These are phyloP conservation scores for Pichia kluyveri DNA, from an alignment of 805 yeast genomes.

Conservation along the genomic window DNA sequence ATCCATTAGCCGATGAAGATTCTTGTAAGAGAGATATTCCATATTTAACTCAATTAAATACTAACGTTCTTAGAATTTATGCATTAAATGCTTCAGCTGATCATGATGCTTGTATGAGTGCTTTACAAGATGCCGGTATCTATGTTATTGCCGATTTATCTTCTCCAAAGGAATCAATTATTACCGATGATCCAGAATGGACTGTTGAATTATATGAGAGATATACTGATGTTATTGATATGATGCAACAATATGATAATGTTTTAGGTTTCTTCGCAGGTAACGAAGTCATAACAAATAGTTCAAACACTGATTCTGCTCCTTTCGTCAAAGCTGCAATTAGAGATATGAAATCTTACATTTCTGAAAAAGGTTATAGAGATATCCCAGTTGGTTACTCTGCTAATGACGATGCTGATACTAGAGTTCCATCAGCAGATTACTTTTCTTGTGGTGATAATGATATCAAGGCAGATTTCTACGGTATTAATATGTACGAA, in stretches of 20 bases:
- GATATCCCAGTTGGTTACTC: constrained; percentile 90
- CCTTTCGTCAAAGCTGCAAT: constrained; percentile 95
- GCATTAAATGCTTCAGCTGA: constrained; percentile 64
- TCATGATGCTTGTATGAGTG: constrained; percentile 73
- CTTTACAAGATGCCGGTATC: constrained; percentile 76
- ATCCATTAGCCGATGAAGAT: constrained; percentile 66
- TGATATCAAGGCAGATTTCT: constrained; percentile 61
- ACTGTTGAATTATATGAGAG: constrained; percentile 59
- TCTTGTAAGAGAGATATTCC: constrained; percentile 79
- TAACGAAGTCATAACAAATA: constrained; percentile 88
- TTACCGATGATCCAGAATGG: constrained; percentile 75
- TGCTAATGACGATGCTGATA: constrained; percentile 78
- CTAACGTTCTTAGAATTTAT: constrained; percentile 80
- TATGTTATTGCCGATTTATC: constrained; percentile 87
- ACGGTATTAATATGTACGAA: constrained; percentile 81
- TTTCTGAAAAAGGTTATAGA: constrained; percentile 57
- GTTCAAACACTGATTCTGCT: constrained; percentile 77
- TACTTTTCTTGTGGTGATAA: constrained; percentile 79
- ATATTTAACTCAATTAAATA: constrained; percentile 54
- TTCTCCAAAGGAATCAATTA: constrained; percentile 72
- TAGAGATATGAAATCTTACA: constrained; percentile 78
- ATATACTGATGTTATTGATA: constrained; percentile 76
- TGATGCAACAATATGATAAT: constrained; percentile 67
- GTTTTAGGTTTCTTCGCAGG: constrained; percentile 95
- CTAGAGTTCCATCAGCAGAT: constrained; percentile 70